Conservation (phyloP, 1,139 yeast species). For the Debaryomyces nepalensis region DNA sequence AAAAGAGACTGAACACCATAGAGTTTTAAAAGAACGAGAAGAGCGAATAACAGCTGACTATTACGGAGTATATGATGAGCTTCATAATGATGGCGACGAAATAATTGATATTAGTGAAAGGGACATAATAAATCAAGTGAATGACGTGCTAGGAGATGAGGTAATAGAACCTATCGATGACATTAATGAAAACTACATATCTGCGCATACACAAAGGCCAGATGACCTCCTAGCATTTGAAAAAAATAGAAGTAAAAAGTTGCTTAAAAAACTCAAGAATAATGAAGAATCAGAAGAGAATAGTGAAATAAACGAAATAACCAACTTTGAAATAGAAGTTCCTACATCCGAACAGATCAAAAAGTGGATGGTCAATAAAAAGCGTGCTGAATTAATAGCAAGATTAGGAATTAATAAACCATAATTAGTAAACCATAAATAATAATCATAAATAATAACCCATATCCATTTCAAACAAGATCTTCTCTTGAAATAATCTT, state of each 20-base stretch:
- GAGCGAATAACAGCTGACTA: conserved; percentile 29
- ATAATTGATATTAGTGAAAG: conserved; percentile 16
- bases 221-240: conserved; percentile 27
- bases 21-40: conserved; percentile 24
- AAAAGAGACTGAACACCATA: conserved; percentile 19
- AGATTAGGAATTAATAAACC: conserved; percentile 25
- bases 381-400: conserved; percentile 46
- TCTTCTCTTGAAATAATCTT: conserved; percentile 21
- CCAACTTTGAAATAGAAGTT: conserved; percentile 27
- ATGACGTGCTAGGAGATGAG: conserved; percentile 19
- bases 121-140: conserved; percentile 20
- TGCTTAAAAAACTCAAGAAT: conserved; percentile 15
- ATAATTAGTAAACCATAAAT: neutral
- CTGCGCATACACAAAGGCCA: conserved; percentile 13
- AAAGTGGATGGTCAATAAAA: conserved; percentile 49
- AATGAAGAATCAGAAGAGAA: conserved; percentile 12
- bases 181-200: conserved; percentile 12
- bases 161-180: conserved; percentile 17
- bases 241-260: conserved; percentile 19
- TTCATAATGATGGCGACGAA: neutral
- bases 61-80: conserved; percentile 52
- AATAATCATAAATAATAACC: too few relatives aligned
- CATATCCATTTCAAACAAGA: conserved; percentile 1
- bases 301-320: conserved; percentile 17
- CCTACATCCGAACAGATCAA: conserved; percentile 51